A percentile compares a stretch with the other conserved stretches of the same genome.
phyloP scores from a whole-genome alignment of 129 eudicot genomes.

The sunflower (Helianthus annuus) region DNA sequence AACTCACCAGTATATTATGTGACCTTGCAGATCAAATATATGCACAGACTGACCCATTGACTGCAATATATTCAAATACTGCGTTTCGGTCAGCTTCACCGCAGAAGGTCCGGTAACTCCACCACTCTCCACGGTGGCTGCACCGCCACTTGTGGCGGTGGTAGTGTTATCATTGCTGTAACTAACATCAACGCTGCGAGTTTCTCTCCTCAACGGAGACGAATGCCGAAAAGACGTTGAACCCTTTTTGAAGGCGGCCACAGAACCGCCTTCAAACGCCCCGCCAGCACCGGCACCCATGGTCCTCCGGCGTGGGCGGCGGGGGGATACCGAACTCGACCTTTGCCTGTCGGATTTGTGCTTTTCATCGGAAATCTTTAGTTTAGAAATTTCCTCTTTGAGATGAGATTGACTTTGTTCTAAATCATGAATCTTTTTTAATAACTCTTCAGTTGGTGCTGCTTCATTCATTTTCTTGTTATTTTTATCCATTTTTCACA shows the following conservation, averaged over 20 bases:
- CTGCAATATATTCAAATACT: constrained; percentile 87
- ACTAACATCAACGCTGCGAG: constrained; percentile 40
- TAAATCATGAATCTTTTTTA: constrained; percentile 70
- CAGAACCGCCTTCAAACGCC: constrained; percentile 40
- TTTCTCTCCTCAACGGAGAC: constrained; percentile 88
- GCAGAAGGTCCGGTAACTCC: constrained; percentile 43
- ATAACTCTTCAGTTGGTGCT: constrained; percentile 60
- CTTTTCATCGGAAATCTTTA: constrained; percentile 33
- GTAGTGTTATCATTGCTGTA: constrained; percentile 18
- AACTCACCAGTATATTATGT: constrained; percentile 81
- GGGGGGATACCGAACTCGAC: constrained; percentile 53
- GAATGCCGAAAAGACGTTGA: constrained; percentile 68
- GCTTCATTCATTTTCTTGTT: constrained; percentile 29
- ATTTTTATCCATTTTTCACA: constrained; percentile 27
- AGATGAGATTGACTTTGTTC: constrained; percentile 58
- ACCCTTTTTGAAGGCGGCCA: constrained; percentile 53
- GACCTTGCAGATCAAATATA: constrained; percentile 58
- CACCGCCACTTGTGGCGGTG: constrained; percentile 9
- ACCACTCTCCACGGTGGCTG: constrained; percentile 27
- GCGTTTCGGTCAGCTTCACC: constrained; percentile 70
- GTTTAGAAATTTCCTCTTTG: constrained; percentile 66
- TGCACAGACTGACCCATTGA: constrained; percentile 98
- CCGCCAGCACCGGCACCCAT: constrained; percentile 39
- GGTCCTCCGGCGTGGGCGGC: constrained; percentile 37
- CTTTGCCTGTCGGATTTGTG: constrained; percentile 20